Base-by-base conservation (phyloP, 164 flowering plant genomes). In the Magnolia sinica region DNA sequence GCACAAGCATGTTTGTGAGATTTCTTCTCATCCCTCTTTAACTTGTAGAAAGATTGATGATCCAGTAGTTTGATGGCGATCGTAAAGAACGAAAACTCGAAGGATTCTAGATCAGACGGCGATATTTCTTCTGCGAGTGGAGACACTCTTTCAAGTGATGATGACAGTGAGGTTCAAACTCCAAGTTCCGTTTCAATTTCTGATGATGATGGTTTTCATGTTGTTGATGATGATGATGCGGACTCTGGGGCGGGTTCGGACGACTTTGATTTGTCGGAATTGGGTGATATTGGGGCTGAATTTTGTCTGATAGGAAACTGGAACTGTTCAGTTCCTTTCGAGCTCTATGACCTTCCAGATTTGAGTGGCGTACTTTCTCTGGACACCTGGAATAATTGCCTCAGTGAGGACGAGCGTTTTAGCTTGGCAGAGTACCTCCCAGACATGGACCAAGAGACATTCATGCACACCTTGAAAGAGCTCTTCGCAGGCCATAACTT, bases 191-290 rank as follows among this genome's bases (percentile, higher is more conserved):
- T 29, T 31, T 64, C 68, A 20, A 58, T 14, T 18, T 37, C 27
- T 29, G 45, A 37, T 68, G 49, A 68, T 16, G 71, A 68, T 27
- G 71, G n/a, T 68, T 29, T 9, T 8, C 51, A 27, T 18, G 91
- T 88, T 31, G 85, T 86, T 27, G 71, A 68, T 6, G 93, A 88
- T n/a, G 89, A 90, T 77, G 95, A 90, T 78, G 89, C 85, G 51
- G 98, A 94, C 78, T 96, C 99, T 4, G 99, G 96, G 49, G 93
- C 92, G 8, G 98, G 91, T 20, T 96, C 99, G 0, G 99, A 96
- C 76, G 94, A 91, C 77, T 86, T 88, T 82, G 98, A 94, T 80
- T 82, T 91, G 80, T 77, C 88, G 37, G 99, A 96, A 79, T 83
- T 92, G 82, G 99, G 95, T 51, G 97, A 91, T 76, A 81, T 86